A percentile compares a stretch with the other conserved stretches of the same genome.
phyloP scores from a whole-genome alignment of 768 basidiomycete species.

The Floccularia luteovirens region DNA sequence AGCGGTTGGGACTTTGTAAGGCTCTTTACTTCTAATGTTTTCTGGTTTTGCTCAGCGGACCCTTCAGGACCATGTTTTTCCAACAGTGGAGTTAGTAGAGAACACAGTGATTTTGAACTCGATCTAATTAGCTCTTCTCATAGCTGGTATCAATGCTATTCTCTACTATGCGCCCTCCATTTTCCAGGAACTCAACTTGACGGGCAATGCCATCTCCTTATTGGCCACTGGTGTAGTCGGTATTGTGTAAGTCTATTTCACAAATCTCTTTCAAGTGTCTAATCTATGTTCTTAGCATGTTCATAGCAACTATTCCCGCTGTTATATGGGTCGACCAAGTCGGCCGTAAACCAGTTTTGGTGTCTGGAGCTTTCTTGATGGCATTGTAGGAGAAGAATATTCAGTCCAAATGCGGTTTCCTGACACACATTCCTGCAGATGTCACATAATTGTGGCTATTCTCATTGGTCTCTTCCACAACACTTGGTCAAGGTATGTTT shows the following conservation, averaged over 20 bases:
- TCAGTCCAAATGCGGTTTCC: background rate
- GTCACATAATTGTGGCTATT: slow-evolving; percentile 65
- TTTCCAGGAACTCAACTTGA: slow-evolving; percentile 52
- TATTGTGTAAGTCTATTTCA: slow-evolving; percentile 45
- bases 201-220: slow-evolving; percentile 49
- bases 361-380: slow-evolving; percentile 73
- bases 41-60: background rate
- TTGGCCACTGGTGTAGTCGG: slow-evolving; percentile 67
- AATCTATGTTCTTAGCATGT: slow-evolving; percentile 41
- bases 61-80: slow-evolving; percentile 71
- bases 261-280: background rate
- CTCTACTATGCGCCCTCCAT: slow-evolving; percentile 74
- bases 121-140: background rate
- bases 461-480: slow-evolving; percentile 52
- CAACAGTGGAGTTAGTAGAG: slow-evolving; percentile 62
- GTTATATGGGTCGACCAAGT: slow-evolving; percentile 76
- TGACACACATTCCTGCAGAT: slow-evolving; percentile 24
- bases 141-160: slow-evolving; percentile 62
- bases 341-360: slow-evolving; percentile 66
- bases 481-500: slow-evolving; percentile 40
- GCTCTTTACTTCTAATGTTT: slow-evolving; percentile 2
- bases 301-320: slow-evolving; percentile 71
- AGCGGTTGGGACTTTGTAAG: slow-evolving; percentile 49
- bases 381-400: slow-evolving; percentile 31
- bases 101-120: background rate